A percentile compares a stretch with the other conserved stretches of the same genome.
Conservation (phyloP, 805 yeast genomes). For the Metschnikowia orientalis region DNA sequence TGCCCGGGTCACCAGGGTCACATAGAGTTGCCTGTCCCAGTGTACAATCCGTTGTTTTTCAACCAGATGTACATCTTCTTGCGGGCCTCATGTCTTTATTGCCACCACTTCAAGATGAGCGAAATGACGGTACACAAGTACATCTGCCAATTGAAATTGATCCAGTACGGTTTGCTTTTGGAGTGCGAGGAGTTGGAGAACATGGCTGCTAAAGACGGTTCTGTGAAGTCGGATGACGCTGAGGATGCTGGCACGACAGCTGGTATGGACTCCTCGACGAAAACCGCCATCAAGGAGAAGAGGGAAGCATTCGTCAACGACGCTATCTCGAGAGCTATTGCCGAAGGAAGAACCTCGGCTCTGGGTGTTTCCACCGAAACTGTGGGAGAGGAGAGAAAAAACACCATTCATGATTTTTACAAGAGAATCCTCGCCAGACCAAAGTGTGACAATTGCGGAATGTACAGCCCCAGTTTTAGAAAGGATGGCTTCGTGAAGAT, state of each 20-base stretch:
- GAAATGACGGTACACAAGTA: conserved; percentile 66
- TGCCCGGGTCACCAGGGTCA: conserved; percentile 99
- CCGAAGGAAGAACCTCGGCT: conserved; percentile 66
- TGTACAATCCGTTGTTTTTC: conserved; percentile 92
- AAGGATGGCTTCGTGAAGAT: conserved; percentile 93
- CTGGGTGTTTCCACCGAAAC: conserved; percentile 78
- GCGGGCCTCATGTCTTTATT: conserved; percentile 82
- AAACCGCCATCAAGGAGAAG: conserved; percentile 46
- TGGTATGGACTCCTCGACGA: conserved; percentile 33
- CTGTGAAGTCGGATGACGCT: conserved; percentile 42
- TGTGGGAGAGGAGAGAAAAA: conserved; percentile 82
- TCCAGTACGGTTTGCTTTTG: conserved; percentile 83
- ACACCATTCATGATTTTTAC: conserved; percentile 68
- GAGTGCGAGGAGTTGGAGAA: conserved; percentile 74
- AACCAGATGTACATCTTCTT: conserved; percentile 81
- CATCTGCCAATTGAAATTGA: conserved; percentile 70
- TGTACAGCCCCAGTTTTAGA: conserved; percentile 91
- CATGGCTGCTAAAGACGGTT: conserved; percentile 37
- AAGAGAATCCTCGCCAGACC: conserved; percentile 68
- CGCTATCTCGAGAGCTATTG: conserved; percentile 68
- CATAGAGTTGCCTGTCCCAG: conserved; percentile 92
- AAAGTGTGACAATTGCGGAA: conserved; percentile 92
- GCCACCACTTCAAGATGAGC: conserved; percentile 78
- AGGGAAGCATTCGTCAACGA: conserved; percentile 68
- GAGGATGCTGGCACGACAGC: conserved; percentile 31